These are phyloP conservation scores for Ophiosphaerella korrae DNA, from an alignment of 2,329 filamentous ascomycete species.

Conservation along the genomic window DNA sequence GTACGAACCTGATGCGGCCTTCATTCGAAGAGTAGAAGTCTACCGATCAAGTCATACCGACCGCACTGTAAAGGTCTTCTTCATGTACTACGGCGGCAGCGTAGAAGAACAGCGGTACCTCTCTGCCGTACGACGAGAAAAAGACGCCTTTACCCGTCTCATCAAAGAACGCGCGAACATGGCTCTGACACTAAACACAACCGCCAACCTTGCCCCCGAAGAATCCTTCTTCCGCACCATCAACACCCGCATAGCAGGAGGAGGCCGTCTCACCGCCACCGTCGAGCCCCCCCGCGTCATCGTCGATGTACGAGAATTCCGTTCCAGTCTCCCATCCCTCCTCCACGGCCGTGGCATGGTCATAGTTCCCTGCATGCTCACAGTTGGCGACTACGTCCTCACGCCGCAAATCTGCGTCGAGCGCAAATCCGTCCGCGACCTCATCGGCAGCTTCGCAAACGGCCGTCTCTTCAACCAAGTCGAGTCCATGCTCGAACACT, in stretches of 20 bases:
- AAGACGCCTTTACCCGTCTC: slow-evolving; percentile 91
- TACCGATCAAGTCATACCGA: slow-evolving; percentile 94
- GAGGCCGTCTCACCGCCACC: slow-evolving; percentile 81
- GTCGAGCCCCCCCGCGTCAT: slow-evolving; percentile 87
- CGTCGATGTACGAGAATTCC: slow-evolving; percentile 94
- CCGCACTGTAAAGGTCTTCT: slow-evolving; percentile 89
- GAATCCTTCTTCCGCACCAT: slow-evolving; percentile 92
- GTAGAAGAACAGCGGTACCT: slow-evolving; percentile 96
- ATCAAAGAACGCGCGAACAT: slow-evolving; percentile 94
- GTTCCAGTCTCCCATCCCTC: slow-evolving; percentile 87
- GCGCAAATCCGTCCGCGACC: slow-evolving; percentile 88
- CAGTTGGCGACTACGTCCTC: slow-evolving; percentile 94
- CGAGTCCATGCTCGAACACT: slow-evolving; percentile 93
- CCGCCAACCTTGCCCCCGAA: slow-evolving; percentile 73
- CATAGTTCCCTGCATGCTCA: slow-evolving; percentile 92
- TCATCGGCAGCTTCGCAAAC: slow-evolving; percentile 90
- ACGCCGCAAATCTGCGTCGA: slow-evolving; percentile 91
- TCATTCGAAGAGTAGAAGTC: slow-evolving; percentile 92
- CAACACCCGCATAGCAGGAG: slow-evolving; percentile 95
- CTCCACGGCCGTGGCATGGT: slow-evolving; percentile 87
- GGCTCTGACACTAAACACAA: slow-evolving; percentile 81
- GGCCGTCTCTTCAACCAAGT: slow-evolving; percentile 90
- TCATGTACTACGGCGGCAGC: slow-evolving; percentile 92
- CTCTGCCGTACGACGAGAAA: slow-evolving; percentile 87
- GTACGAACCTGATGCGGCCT: slow-evolving; percentile 95